phyloP scores from a whole-genome alignment of 1,284 basidiomycete species.

The Vanrija sp. region DNA sequence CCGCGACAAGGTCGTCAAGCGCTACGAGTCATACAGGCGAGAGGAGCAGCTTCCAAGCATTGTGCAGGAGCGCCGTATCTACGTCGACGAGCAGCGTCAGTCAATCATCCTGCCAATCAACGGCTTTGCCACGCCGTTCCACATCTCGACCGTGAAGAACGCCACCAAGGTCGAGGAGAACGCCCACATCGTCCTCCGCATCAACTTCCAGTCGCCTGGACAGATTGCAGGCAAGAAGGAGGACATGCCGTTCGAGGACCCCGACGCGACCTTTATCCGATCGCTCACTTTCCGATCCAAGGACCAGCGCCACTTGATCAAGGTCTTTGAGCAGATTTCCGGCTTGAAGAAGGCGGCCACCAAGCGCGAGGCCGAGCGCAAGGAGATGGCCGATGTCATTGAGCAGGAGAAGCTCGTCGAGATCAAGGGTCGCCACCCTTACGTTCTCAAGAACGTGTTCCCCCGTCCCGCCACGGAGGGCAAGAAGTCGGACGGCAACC shows the following conservation, averaged over 20 bases:
- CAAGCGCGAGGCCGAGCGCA: slow-evolving; percentile 95
- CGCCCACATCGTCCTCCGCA: slow-evolving; percentile 87
- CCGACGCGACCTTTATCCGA: slow-evolving; percentile 92
- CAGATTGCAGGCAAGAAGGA: slow-evolving; percentile 98
- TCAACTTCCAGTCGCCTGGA: slow-evolving; percentile 98
- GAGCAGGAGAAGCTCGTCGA: slow-evolving; percentile 88
- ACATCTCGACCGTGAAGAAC: slow-evolving; percentile 98
- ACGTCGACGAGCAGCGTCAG: slow-evolving; percentile 83
- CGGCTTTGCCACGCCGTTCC: slow-evolving; percentile 94
- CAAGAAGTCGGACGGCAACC: slow-evolving; percentile 69
- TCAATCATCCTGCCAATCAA: slow-evolving; percentile 90
- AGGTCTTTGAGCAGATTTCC: slow-evolving; percentile 85
- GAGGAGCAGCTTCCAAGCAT: slow-evolving; percentile 82
- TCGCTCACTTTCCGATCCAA: slow-evolving; percentile 90
- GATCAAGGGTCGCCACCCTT: slow-evolving; percentile 73
- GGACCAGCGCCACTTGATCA: slow-evolving; percentile 83
- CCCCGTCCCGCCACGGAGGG: slow-evolving; percentile 69
- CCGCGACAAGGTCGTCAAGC: slow-evolving; percentile 75
- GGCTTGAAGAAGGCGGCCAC: slow-evolving; percentile 95
- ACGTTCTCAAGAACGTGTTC: slow-evolving; percentile 84
- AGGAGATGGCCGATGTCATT: slow-evolving; percentile 95
- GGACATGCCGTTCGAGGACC: slow-evolving; percentile 97
- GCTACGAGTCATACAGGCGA: slow-evolving; percentile 94
- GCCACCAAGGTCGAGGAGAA: slow-evolving; percentile 96
- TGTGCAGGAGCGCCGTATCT: slow-evolving; percentile 75